Base-by-base conservation (phyloP, 2,329 filamentous ascomycete genomes). In the Ceratocystis papillata region DNA sequence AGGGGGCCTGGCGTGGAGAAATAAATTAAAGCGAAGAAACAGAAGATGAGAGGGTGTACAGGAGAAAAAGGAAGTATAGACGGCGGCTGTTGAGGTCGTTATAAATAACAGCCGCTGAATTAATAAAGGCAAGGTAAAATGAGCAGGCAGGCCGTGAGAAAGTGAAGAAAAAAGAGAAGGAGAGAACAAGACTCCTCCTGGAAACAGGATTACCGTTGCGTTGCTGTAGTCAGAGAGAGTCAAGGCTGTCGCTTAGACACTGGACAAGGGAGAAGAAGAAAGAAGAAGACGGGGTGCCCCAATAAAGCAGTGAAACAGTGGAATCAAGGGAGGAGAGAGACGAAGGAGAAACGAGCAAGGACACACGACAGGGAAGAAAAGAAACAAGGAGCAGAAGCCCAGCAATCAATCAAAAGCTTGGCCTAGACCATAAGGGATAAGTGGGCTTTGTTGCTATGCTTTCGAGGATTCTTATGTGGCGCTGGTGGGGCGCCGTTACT, bases 351-450 rank as follows among this genome's bases (percentile, higher is more conserved):
- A 62, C 17, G 30, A 60, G 30, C 17, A 60, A 12, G 55, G 30
- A 30, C 17, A 30, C 17, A 41, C 7, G 33, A 44, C n/a, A 22
- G 30, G 59, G 30, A 25, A 62, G 44, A 12, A 17, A 41, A 62
- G 59, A 62, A 41, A 44, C n/a, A 62, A 17, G 41, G 44, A 44
- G 41, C 33, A n/a, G n/a, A 25, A 41, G 37, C 37, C 48, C 53
- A 57, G 53, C 53, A 57, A 57, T 57, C 53, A 57, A 57, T 33
- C 53, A 57, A 57, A n/a, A 28, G 50, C 50, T 60, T 50, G 48
- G 48, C 48, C 48, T 25, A 8, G 48, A 15, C 48, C n/a, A 20
- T 28, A 57, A 33, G 53, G 25, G 53, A 57, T 57, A n/a, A 30
- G 48, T 20, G 48, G 48, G 22, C 20, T n/a, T 48, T 48, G 46